A percentile compares a stretch with the other conserved stretches of the same genome.
Conservation (phyloP, 1,284 basidiomycete species). For the Mrakiaceae sp. region DNA sequence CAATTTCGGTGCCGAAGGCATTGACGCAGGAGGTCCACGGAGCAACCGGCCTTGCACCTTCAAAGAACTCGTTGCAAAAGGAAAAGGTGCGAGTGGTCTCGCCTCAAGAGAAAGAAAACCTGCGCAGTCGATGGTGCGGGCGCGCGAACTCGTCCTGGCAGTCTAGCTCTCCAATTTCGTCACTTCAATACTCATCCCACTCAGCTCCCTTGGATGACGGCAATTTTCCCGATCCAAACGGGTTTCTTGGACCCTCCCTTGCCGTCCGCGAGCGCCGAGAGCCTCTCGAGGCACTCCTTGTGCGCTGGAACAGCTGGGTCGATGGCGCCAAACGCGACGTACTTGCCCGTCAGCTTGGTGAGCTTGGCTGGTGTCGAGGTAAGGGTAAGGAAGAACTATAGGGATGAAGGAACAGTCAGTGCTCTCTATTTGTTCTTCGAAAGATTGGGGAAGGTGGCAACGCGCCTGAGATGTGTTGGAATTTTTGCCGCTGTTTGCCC, state of each 20-base stretch:
- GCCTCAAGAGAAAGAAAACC: no score
- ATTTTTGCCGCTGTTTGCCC: slow-evolving; percentile 23
- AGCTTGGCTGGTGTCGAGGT: slow-evolving; percentile 18
- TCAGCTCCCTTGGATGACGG: background rate
- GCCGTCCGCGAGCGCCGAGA: slow-evolving; percentile 18
- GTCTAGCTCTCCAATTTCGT: no score
- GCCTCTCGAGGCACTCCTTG: slow-evolving; percentile 10
- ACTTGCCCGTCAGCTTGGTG: slow-evolving; percentile 21
- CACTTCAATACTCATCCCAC: no score
- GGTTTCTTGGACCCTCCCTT: slow-evolving; percentile 18
- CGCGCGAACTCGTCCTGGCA: no score
- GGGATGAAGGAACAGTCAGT: background rate
- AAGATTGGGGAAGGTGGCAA: background rate
- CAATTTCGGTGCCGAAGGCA: no score
- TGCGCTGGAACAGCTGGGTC: slow-evolving; percentile 9
- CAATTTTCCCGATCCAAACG: slow-evolving; percentile 19
- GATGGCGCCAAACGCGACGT: slow-evolving; percentile 21
- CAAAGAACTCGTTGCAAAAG: no score
- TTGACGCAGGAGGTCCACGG: no score
- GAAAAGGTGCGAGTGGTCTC: no score
- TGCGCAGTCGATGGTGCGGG: no score
- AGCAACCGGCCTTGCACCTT: no score
- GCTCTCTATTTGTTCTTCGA: no score
- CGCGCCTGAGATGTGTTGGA: slow-evolving; percentile 22
- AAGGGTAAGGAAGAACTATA: slow-evolving; percentile 23